Conservation (phyloP, 495 filamentous ascomycete genomes). For the Choiromyces venosus region DNA sequence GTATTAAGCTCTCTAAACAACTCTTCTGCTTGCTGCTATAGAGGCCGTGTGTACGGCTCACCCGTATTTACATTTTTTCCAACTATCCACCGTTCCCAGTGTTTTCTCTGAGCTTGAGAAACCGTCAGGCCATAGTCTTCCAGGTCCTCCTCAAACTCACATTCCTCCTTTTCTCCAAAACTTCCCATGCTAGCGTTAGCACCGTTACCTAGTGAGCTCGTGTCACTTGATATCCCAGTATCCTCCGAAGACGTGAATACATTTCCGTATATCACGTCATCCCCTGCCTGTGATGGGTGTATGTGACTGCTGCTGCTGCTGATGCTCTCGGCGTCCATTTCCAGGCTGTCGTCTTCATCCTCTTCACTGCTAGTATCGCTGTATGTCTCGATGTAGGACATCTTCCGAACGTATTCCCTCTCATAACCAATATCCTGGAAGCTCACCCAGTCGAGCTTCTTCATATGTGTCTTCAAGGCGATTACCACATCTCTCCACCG, state of each 20-base stretch:
- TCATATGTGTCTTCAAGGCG: slow-evolving; percentile 30
- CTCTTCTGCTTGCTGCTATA: slow-evolving; percentile 1
- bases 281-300: slow-evolving; percentile 32
- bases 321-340: slow-evolving; percentile 28
- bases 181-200: slow-evolving; percentile 34
- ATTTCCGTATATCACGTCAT: slow-evolving; percentile 41
- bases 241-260: slow-evolving; percentile 38
- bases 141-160: slow-evolving; percentile 32
- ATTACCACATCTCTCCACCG: slow-evolving; percentile 37
- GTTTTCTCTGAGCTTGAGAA: slow-evolving; percentile 35
- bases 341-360: slow-evolving; percentile 30
- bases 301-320: slow-evolving; percentile 22
- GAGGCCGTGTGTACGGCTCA: slow-evolving; percentile 30
- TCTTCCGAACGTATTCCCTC: slow-evolving; percentile 33
- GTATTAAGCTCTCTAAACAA: neutral
- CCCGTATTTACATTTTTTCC: slow-evolving; percentile 37
- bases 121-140: slow-evolving; percentile 38
- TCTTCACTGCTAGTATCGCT: slow-evolving; percentile 41
- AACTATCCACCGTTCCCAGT: slow-evolving; percentile 41
- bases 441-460: slow-evolving; percentile 37
- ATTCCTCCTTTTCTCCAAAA: slow-evolving; percentile 29
- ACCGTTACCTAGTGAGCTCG: slow-evolving; percentile 28
- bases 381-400: slow-evolving; percentile 38
- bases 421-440: slow-evolving; percentile 40
- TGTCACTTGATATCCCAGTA: slow-evolving; percentile 34